Conservation (phyloP, 75 land plant genomes). For the Picea sitchensis region DNA sequence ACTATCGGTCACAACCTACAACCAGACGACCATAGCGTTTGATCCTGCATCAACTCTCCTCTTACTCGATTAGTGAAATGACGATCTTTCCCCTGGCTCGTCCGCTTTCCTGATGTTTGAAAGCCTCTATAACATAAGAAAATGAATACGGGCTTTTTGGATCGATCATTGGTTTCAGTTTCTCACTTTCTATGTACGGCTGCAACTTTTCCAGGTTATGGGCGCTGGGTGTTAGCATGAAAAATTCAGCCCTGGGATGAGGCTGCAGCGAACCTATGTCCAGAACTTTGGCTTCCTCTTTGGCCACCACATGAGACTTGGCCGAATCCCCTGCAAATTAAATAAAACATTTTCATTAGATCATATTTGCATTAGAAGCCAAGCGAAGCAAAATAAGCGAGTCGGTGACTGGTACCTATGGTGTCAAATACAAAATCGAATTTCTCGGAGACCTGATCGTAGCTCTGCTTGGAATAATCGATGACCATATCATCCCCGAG, state of each 20-base stretch:
- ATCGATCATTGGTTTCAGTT: conserved; percentile 42
- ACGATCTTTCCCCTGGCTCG: conserved; percentile 51
- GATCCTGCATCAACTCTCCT: too few species aligned
- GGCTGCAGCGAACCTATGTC: conserved; percentile 37
- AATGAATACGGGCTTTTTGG: conserved; percentile 40
- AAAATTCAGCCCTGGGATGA: conserved; percentile 26
- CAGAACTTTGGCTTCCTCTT: conserved; percentile 32
- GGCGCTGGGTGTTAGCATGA: conserved; percentile 4
- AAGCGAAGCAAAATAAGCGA: not conserved
- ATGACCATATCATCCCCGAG: conserved; percentile 51
- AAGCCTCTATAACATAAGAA: conserved; percentile 34
- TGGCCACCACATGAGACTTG: conserved; percentile 38
- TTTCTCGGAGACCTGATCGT: conserved; percentile 36
- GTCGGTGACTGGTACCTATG: conserved; percentile 24
- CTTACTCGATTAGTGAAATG: conserved; percentile 15
- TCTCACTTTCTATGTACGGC: conserved; percentile 31
- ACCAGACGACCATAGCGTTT: too few species aligned
- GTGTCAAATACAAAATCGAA: conserved; percentile 48
- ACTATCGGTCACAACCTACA: too few species aligned
- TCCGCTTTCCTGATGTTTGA: conserved; percentile 29
- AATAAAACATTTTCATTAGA: not conserved
- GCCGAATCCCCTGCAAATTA: conserved; percentile 28
- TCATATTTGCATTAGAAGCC: not conserved
- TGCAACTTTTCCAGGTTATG: conserved; percentile 30
- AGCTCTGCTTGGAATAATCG: conserved; percentile 42